Evolutionary conservation across 345 rosid genomes (phyloP).

Genomic region (Carallia pectinifolia): DNA sequence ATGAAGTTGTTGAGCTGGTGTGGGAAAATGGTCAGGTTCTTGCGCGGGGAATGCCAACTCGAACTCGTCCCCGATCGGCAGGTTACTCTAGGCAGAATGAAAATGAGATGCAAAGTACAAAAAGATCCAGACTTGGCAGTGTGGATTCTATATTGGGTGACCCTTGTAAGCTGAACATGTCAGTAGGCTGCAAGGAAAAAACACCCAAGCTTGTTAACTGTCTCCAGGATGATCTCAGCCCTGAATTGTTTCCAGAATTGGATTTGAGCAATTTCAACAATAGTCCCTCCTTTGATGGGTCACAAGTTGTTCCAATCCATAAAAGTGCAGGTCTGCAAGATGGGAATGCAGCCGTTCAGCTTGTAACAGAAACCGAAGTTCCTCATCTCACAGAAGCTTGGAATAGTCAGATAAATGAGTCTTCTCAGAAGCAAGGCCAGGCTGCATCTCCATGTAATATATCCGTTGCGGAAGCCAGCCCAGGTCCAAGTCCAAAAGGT

Average conservation of each 20-base stretch:
- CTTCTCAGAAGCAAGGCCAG: neutral
- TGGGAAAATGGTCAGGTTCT: constrained; percentile 39
- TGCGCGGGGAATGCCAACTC: constrained; percentile 20
- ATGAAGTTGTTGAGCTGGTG: constrained; percentile 33
- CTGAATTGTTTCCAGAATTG: constrained; percentile 3
- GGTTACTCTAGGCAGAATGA: constrained; percentile 2
- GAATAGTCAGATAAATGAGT: neutral
- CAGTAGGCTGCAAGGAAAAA: too few relatives aligned
- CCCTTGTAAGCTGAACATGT: neutral
- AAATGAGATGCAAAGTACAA: neutral
- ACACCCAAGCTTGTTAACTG: too few relatives aligned
- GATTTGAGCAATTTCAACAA: constrained; percentile 2
- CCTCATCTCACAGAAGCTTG: constrained; percentile 1
- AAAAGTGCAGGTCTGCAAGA: neutral
- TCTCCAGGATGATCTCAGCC: neutral
- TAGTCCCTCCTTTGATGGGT: too few relatives aligned
- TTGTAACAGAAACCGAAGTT: neutral
- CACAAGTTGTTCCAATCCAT: constrained; percentile 17
- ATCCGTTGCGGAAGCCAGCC: constrained; percentile 3
- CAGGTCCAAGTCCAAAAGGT: neutral
- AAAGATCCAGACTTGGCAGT: constrained; percentile 12
- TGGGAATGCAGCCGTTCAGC: neutral
- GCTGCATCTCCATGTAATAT: constrained; percentile 8
- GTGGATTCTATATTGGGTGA: constrained; percentile 8
- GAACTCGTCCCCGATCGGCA: constrained; percentile 5